Evolutionary conservation across 2,329 filamentous ascomycete genomes (phyloP), one percentile per base, ranked within the genome.

Genomic region (Aspergillus thermomutatus): DNA sequence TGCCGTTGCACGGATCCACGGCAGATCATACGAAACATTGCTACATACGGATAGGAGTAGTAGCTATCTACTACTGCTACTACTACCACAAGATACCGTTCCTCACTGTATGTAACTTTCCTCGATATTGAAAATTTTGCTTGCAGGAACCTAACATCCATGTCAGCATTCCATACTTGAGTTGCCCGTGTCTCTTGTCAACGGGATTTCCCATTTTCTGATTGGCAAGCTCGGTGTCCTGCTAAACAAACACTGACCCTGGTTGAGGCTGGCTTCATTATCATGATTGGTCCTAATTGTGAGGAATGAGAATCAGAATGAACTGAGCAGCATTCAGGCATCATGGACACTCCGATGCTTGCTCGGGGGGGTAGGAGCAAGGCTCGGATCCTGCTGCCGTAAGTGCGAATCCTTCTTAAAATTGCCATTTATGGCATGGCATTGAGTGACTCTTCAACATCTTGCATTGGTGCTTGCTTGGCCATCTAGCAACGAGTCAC

Each of bases 371-470:
- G 64, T 58, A 65, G 61, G 46, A 60, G 60, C 57, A 62, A 59
- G 55, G 37, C 55, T 52, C 66, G 64, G 54, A 45, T 69, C 40
- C 55, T 74, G 52, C 68, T 71, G 47, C 72, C 72, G 72, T 75
- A 63, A 66, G 72, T 72, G 60, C 55, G 52, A 60, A 58, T 53
- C 49, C 27, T 19, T 28, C 27, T 53, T 31, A 34, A 46, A 37
- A 25, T 46, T 46, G 5, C 40, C 31, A 37, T 17, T 37, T 37
- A 37, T 6, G 31, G 31, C 31, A 37, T 37, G 31, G 31, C 31
- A 37, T 3, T 7, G n/a, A 43, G 40, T 19, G 7, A 11, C 40
- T 43, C 7, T 43, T 43, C n/a, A 43, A 23, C 2, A 43, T 21
- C 40, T 23, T 21, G 40, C 19, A 43, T 43, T 43, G 8, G 31